A percentile compares a stretch with the other conserved stretches of the same genome.
phyloP scores from a whole-genome alignment of 441 rosid species.

The Melastoma candidum region DNA sequence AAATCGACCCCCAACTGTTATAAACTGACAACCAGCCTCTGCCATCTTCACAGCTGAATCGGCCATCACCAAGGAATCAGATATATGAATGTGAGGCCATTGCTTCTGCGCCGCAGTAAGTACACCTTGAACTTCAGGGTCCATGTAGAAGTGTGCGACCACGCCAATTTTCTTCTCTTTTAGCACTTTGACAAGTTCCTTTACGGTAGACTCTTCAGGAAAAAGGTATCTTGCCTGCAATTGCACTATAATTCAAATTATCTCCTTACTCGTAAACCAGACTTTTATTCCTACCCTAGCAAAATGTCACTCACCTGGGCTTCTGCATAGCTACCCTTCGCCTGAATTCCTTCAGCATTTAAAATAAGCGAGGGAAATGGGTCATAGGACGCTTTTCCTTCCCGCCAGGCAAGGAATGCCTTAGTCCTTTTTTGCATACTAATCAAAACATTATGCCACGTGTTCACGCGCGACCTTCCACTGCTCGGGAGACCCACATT shows the following conservation, averaged over 20 bases:
- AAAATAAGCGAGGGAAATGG: constrained; percentile 76
- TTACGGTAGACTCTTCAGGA: constrained; percentile 59
- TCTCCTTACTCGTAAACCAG: background rate
- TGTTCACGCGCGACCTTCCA: constrained; percentile 71
- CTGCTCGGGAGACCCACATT: constrained; percentile 54
- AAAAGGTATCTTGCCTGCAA: constrained; percentile 70
- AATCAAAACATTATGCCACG: constrained; percentile 86
- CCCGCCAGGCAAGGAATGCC: constrained; percentile 43
- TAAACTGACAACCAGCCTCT: constrained; percentile 75
- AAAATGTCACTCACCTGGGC: constrained; percentile 55
- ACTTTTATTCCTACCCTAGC: background rate
- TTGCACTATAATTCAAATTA: constrained; percentile 14
- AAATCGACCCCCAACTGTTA: constrained; percentile 97
- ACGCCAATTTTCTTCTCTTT: constrained; percentile 91
- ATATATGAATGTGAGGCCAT: constrained; percentile 89
- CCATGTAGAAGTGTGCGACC: constrained; percentile 93
- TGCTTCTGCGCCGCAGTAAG: constrained; percentile 82
- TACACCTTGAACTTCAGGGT: constrained; percentile 97
- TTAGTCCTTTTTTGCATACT: constrained; percentile 92
- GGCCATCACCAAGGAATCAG: constrained; percentile 96
- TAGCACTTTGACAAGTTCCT: constrained; percentile 53
- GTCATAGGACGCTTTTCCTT: constrained; percentile 47
- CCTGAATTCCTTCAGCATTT: constrained; percentile 44
- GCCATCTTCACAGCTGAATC: constrained; percentile 94
- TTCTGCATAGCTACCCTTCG: constrained; percentile 86